Percentiles rank a stretch among this genome's conserved stretches.
These are phyloP conservation scores for Cryptococcus wingfieldii DNA, from an alignment of 1,284 basidiomycete species.

Conservation along the genomic window DNA sequence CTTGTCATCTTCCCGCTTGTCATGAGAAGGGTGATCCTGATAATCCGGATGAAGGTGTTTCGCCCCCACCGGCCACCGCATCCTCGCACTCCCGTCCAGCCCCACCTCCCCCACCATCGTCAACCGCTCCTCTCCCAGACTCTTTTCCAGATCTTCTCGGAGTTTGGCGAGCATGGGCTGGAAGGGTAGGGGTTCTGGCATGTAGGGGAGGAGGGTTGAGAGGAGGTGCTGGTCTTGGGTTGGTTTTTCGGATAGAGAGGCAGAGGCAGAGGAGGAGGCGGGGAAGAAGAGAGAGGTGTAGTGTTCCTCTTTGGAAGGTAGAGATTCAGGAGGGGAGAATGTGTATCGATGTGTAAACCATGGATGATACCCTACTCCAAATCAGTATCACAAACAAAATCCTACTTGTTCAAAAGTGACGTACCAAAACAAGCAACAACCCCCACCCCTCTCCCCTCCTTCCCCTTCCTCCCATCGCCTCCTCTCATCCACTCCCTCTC, in stretches of 20 bases:
- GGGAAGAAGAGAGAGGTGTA: slow-evolving; percentile 45
- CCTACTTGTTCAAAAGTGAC: slow-evolving; percentile 5
- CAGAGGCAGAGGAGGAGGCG: slow-evolving; percentile 4
- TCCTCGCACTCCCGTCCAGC: slow-evolving; percentile 47
- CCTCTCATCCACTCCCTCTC: slow-evolving; percentile 4
- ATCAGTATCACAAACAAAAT: not conserved
- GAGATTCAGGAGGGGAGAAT: slow-evolving; percentile 14
- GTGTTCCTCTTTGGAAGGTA: slow-evolving; percentile 41
- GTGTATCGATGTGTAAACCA: slow-evolving; percentile 52
- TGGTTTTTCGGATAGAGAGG: slow-evolving; percentile 1
- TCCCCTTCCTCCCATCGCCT: not conserved
- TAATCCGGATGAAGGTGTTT: slow-evolving; percentile 16
- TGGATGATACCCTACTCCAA: slow-evolving; percentile 49
- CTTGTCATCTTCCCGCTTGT: not conserved
- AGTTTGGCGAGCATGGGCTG: slow-evolving; percentile 20
- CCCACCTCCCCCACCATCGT: slow-evolving; percentile 53
- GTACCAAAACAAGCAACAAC: slow-evolving; percentile 47
- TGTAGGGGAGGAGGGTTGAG: slow-evolving; percentile 26
- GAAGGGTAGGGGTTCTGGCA: slow-evolving; percentile 41
- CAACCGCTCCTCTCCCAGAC: slow-evolving; percentile 17
- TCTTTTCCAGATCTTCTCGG: slow-evolving; percentile 19
- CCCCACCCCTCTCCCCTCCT: slow-evolving; percentile 12
- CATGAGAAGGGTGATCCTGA: not conserved
- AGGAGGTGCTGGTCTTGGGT: slow-evolving; percentile 13
- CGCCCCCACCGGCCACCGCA: slow-evolving; percentile 34